These are phyloP conservation scores for Phytopythium chamaehyphon DNA, from an alignment of 352 stramenopile species.

Conservation along the genomic window DNA sequence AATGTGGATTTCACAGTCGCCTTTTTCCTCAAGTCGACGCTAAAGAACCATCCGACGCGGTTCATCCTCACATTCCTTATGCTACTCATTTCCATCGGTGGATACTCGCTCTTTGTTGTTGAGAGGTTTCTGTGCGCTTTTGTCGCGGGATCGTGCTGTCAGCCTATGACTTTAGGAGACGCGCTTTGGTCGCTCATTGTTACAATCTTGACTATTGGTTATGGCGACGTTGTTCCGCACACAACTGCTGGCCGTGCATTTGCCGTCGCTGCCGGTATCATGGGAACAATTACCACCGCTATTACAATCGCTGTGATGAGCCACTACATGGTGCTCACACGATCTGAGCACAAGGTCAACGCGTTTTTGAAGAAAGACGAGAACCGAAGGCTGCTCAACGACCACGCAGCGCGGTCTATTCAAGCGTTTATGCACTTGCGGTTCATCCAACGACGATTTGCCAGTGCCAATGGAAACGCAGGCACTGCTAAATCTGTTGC, in stretches of 20 bases:
- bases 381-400: constrained; percentile 50
- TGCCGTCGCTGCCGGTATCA: constrained; percentile 42
- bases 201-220: constrained; percentile 72
- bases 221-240: constrained; percentile 57
- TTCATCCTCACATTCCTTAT: constrained; percentile 41
- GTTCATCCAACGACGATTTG: constrained; percentile 27
- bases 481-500: constrained; percentile 3
- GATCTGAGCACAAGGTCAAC: constrained; percentile 78
- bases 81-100: constrained; percentile 33
- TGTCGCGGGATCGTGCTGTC: constrained; percentile 41
- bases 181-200: constrained; percentile 64
- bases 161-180: constrained; percentile 46
- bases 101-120: constrained; percentile 64
- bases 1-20: constrained; percentile 69
- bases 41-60: constrained; percentile 60
- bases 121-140: constrained; percentile 75
- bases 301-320: constrained; percentile 78
- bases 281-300: constrained; percentile 52
- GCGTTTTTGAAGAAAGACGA: constrained; percentile 75
- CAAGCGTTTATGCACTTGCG: constrained; percentile 61
- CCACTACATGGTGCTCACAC: constrained; percentile 66
- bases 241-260: constrained; percentile 46
- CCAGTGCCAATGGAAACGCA: constrained; percentile 6
- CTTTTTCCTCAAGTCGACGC: constrained; percentile 75
- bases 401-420: constrained; percentile 55